Evolutionary conservation across 2,329 filamentous ascomycete species (phyloP).

Genomic region (Penicillium sp.): DNA sequence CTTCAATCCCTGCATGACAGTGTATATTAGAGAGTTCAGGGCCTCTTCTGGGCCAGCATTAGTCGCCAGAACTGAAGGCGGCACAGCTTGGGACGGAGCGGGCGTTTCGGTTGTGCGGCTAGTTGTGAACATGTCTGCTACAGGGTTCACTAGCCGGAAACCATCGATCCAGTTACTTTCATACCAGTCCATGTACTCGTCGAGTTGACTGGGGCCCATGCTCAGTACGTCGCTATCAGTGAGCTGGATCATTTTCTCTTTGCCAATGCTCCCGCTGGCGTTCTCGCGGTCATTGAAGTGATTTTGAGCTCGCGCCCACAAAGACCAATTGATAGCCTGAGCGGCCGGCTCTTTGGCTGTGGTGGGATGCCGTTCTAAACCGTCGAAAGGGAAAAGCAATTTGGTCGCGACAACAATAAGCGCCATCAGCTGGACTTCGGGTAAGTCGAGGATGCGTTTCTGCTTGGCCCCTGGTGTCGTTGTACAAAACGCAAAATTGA

Average conservation of each 20-base stretch:
- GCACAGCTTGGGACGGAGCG: slow-evolving; percentile 11
- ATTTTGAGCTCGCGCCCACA: slow-evolving; percentile 64
- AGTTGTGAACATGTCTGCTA: slow-evolving; percentile 51
- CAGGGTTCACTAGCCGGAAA: slow-evolving; percentile 34
- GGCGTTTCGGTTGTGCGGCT: slow-evolving; percentile 27
- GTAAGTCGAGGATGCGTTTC: slow-evolving; percentile 58
- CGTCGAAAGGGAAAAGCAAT: slow-evolving; percentile 75
- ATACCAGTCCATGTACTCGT: slow-evolving; percentile 81
- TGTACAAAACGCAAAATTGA: slow-evolving; percentile 59
- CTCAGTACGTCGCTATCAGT: slow-evolving; percentile 64
- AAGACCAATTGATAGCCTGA: slow-evolving; percentile 70
- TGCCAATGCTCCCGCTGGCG: slow-evolving; percentile 42
- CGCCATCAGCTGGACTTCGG: slow-evolving; percentile 74
- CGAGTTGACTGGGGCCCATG: slow-evolving; percentile 65
- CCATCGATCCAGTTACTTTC: slow-evolving; percentile 62
- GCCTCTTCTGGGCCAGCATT: slow-evolving; percentile 32
- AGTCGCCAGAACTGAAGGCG: slow-evolving; percentile 11
- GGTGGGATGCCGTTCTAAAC: slow-evolving; percentile 54
- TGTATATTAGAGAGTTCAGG: slow-evolving; percentile 45
- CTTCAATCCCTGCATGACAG: slow-evolving; percentile 49
- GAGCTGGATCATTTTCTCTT: slow-evolving; percentile 57
- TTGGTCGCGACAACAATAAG: slow-evolving; percentile 77
- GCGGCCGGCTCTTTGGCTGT: slow-evolving; percentile 60
- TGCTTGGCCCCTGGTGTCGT: slow-evolving; percentile 40
- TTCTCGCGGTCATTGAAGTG: slow-evolving; percentile 40